These are phyloP conservation scores for Sodiomyces alkalinus DNA, from an alignment of 2,329 filamentous ascomycete species.

Conservation along the genomic window DNA sequence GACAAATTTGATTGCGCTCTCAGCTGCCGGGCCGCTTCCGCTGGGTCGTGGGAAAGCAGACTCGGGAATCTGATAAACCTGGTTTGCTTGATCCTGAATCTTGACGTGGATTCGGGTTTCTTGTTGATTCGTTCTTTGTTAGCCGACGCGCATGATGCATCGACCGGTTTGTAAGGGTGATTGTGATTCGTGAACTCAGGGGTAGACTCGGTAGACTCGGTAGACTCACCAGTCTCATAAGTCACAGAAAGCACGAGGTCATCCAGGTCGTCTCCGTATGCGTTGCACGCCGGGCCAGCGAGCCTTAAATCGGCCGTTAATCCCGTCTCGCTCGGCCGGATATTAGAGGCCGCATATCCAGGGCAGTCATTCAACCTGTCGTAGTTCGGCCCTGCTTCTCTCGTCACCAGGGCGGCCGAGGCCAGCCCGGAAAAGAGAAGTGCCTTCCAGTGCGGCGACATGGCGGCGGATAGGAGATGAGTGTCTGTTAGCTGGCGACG, in stretches of 20 bases:
- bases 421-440: neutral
- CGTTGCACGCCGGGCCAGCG: constrained; percentile 11
- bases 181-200: no score
- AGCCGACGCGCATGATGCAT: no score
- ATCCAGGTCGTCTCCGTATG: constrained; percentile 10
- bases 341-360: constrained; percentile 35
- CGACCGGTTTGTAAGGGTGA: no score
- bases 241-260: constrained; percentile 15
- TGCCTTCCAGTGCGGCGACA: constrained; percentile 1
- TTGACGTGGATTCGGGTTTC: constrained; percentile 58
- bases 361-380: constrained; percentile 1
- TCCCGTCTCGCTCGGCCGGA: constrained; percentile 33
- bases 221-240: constrained; percentile 14
- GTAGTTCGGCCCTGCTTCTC: constrained; percentile 1
- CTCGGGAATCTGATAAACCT: constrained; percentile 61
- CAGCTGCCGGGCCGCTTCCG: constrained; percentile 13
- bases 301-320: constrained; percentile 29
- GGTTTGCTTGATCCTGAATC: constrained; percentile 53
- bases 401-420: constrained; percentile 1
- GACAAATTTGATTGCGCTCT: constrained; percentile 31
- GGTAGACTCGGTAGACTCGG: no score
- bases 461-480: no score
- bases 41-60: constrained; percentile 47
- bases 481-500: no score
- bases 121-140: constrained; percentile 12